These are phyloP conservation scores for Nannochloropsis salina DNA, from an alignment of 108 stramenopile genomes.

Conservation along the genomic window DNA sequence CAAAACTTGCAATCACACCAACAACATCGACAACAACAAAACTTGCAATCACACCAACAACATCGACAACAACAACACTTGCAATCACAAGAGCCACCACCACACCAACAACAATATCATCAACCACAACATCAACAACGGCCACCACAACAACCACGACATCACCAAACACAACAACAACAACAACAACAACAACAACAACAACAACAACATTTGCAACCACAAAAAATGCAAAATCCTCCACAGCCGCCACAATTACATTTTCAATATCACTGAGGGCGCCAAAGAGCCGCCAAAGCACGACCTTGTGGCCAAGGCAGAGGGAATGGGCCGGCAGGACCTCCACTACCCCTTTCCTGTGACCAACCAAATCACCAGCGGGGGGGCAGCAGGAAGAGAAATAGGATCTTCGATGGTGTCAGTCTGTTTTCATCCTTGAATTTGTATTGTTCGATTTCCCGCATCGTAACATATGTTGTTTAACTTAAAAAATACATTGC, in stretches of 20 bases:
- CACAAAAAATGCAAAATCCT: not conserved
- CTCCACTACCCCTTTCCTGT: no score
- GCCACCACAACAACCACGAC: not conserved
- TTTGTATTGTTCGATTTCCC: no score
- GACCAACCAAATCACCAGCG: no score
- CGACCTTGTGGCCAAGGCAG: no score
- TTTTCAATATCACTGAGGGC: not conserved
- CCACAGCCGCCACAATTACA: not conserved
- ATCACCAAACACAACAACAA: not conserved
- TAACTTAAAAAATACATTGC: no score
- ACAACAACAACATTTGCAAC: not conserved
- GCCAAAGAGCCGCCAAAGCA: no score
- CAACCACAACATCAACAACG: not conserved
- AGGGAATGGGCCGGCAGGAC: no score
- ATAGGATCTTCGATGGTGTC: no score
- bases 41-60: not conserved
- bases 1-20: not conserved
- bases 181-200: constrained; percentile 19
- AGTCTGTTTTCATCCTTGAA: no score
- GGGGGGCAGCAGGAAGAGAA: no score
- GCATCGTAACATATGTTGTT: no score
- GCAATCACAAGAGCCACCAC: not conserved
- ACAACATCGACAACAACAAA: not conserved
- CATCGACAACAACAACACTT: not conserved
- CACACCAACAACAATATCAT: not conserved